Evolutionary conservation across 768 basidiomycete species (phyloP).

Genomic region (Psilocybe subaeruginosa): DNA sequence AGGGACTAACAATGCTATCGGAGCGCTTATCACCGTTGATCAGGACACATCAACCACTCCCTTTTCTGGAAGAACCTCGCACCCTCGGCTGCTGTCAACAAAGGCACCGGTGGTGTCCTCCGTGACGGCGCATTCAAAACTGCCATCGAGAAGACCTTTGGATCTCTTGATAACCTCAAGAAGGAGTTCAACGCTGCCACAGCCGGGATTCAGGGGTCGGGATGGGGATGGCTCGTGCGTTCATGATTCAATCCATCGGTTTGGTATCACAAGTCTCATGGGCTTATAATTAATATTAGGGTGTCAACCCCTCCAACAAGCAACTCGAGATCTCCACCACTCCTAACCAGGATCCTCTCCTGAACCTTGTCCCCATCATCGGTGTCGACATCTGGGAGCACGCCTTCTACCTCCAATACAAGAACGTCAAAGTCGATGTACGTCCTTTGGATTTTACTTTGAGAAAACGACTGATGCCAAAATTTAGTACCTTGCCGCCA

Average conservation of each 20-base stretch:
- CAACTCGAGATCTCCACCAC: constrained; percentile 89
- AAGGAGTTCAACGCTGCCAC: constrained; percentile 86
- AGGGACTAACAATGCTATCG: background rate
- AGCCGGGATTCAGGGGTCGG: constrained; percentile 87
- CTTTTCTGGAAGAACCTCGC: constrained; percentile 97
- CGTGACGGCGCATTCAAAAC: constrained; percentile 66
- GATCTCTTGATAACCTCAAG: constrained; percentile 70
- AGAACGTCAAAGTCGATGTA: constrained; percentile 93
- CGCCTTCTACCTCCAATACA: constrained; percentile 95
- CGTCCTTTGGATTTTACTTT: constrained; percentile 43
- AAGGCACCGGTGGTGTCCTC: constrained; percentile 64
- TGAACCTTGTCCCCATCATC: constrained; percentile 78
- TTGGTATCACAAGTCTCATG: background rate
- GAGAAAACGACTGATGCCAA: constrained; percentile 42
- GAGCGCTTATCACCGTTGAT: constrained; percentile 23
- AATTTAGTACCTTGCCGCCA: constrained; percentile 87
- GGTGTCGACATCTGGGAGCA: constrained; percentile 97
- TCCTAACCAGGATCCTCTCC: constrained; percentile 93
- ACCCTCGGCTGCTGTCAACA: constrained; percentile 52
- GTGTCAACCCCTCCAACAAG: constrained; percentile 65
- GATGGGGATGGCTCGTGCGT: constrained; percentile 96
- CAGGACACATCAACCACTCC: constrained; percentile 92
- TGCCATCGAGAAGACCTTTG: constrained; percentile 66
- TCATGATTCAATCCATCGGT: background rate
- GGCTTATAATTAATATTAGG: constrained; percentile 41